Base-by-base conservation (phyloP, 768 basidiomycete species). In the Pholiota microspora region DNA sequence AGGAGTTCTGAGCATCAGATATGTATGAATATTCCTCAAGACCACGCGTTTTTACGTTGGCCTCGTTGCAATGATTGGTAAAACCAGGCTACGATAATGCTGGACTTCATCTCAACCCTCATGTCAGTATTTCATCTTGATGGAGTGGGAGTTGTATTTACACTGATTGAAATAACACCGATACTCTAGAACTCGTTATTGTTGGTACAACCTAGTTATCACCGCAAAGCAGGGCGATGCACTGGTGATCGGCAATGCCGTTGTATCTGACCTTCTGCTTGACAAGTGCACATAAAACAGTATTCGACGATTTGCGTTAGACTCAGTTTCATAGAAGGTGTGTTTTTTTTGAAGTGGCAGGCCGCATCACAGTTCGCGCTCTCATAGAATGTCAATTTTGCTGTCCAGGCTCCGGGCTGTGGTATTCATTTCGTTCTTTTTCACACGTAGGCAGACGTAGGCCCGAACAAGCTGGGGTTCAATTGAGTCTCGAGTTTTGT, bases 271-370 rank as follows among this genome's bases (percentile, higher is more conserved):
- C 7, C 29, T 12, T n/a, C 29, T 6, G 29, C 29, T 31, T n/a
- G n/a, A n/a, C n/a, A n/a, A n/a, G 29, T 31, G 29, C 29, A 31
- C 12, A 12, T 31, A 31, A 34, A 21, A 34, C 24, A 18, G 16
- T 9, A 7, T 7, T 42, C n/a, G 40, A 31, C 28, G 29, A 44
- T 51, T 51, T 44, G 51, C 38, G 51, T 51, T 51, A 51, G 51
- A 31, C 40, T 51, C n/a, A 28, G 10, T 13, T 21, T 51, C 24
- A 18, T 24, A 18, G 49, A 50, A 36, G 49, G 21, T 21, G 1
- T 23, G 6, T 42, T 7, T 40, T 42, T 42, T 42, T 42, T 21
- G 9, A 16, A 21, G 7, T 42, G 40, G 18, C 29, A n/a, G 16
- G 28, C 34, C 23, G 29, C 31, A 36, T 16, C n/a, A 15, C 8